Evolutionary conservation across 352 stramenopile genomes (phyloP), one percentile per base, ranked within the genome.

Genomic region (Phytopythium boreale): DNA sequence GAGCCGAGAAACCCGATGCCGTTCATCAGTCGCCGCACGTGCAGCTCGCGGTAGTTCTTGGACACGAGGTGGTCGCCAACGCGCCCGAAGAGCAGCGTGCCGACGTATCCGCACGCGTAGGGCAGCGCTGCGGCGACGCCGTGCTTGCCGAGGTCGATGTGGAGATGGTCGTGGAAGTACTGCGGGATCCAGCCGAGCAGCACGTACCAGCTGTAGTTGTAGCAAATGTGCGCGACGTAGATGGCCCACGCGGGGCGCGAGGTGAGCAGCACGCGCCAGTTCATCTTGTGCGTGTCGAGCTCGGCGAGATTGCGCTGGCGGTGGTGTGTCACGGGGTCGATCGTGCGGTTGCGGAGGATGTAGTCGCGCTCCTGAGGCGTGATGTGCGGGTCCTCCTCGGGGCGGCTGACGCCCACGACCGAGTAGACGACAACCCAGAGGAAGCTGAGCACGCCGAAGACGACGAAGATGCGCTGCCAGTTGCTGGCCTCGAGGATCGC

Each of bases 141-240:
- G 26, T 86, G 83, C 58, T 84, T 81, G 52, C 79, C 77, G 46
- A 96, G 66, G 34, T 96, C 83, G 17, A 96, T 76, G 36, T 93
- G 63, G n/a, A 96, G 67, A 2, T 72, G 77, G 72, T 92, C 81
- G 43, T 81, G 80, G 69, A 95, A 94, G 65, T 96, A 96, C 68
- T 93, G 86, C 52, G 88, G 88, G 59, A 93, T 95, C 88, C 88
- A 96, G 22, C 88, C 84, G 43, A 96, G 68, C 34, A 96, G 61
- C 34, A 96, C 80, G 62, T 96, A 96, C 88, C 88, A 96, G 58
- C 81, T 87, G 71, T 95, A 96, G 66, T 96, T 96, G 71, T 92
- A 91, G 68, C 80, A 90, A 56, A 95, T 90, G 63, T 96, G 88
- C 22, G 85, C 84, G 17, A 88, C 72, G 70, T 96, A 96, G 62